Evolutionary conservation across 441 rosid species (phyloP).

Genomic region (Erysimum cheiri): DNA sequence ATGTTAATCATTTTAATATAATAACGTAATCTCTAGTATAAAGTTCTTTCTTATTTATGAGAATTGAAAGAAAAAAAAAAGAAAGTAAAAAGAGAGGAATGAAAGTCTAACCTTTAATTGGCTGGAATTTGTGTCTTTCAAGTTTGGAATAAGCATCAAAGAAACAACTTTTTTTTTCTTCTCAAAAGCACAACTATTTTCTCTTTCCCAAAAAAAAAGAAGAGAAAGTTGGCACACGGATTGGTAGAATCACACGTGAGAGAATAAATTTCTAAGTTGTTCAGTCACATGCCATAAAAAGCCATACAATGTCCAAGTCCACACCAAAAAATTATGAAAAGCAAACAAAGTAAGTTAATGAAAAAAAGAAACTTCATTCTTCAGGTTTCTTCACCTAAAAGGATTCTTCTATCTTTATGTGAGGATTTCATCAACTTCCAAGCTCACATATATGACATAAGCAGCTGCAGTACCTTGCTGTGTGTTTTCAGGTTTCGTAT

Average conservation of each 20-base stretch:
- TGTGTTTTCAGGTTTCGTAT: conserved; percentile 30
- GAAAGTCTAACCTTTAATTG: conserved; percentile 40
- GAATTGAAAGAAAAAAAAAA: conserved; percentile 1
- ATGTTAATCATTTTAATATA: conserved; percentile 1
- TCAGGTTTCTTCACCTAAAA: conserved; percentile 45
- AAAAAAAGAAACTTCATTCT: conserved; percentile 4
- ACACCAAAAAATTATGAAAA: conserved; percentile 27
- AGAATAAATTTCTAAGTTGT: conserved; percentile 34
- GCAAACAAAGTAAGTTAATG: conserved; percentile 22
- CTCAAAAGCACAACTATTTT: conserved; percentile 42
- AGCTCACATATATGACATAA: conserved; percentile 32
- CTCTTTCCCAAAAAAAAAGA: conserved; percentile 1
- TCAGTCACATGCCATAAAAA: conserved; percentile 42
- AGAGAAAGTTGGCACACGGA: conserved; percentile 46
- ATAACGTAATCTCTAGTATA: conserved; percentile 15
- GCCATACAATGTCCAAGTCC: conserved; percentile 37
- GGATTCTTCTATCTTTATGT: conserved; percentile 33
- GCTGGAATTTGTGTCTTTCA: conserved; percentile 47
- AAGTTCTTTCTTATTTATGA: conserved; percentile 10
- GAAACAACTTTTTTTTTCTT: conserved; percentile 24
- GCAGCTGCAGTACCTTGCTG: conserved; percentile 20
- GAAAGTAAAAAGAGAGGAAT: conserved; percentile 19
- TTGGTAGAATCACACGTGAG: conserved; percentile 46
- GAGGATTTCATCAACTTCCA: conserved; percentile 34
- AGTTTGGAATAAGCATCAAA: conserved; percentile 52